Evolutionary conservation across 148 eudicot genomes (phyloP), one percentile per base, ranked within the genome.

Genomic region (Gaultheria prostrata): DNA sequence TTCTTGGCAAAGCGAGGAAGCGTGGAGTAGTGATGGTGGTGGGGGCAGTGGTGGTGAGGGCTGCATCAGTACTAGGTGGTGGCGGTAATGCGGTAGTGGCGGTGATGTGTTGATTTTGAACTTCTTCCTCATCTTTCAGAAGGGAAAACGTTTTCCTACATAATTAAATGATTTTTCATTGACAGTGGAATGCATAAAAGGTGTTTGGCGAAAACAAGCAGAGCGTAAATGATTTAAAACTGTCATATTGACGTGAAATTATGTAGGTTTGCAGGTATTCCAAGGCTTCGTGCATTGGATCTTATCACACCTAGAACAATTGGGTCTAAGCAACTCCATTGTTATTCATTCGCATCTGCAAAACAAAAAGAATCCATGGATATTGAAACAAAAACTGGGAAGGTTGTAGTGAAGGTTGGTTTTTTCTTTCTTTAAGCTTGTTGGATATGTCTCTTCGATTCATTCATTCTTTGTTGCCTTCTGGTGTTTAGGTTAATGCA

Each of bases 241-340:
- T 30, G 49, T 7, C 24, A 43, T 10, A 20, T 32, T 71, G 78
- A 67, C 20, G 18, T 80, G 46, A 63, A 24, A 30, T 65, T 81
- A 83, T 80, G 80, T 91, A 95, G 97, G 77, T 86, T 83, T 85
- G 86, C 87, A 85, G 90, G 82, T 39, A 76, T 82, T 77, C 91
- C 59, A 2, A 87, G 86, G 61, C 61, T 80, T 32, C 76, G 83
- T 28, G 74, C 45, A 30, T 54, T 84, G 15, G 84, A 86, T 82
- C 39, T 67, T 43, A 50, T 85, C 48, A 88, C 76, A 83, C 54
- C 71, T 1, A 83, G 86, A 84, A 30, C 79, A 54, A 85, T 92
- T 89, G 85, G 87, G 84, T 84, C 89, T 67, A 80, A 85, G 67
- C 69, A 79, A 54, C 77, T 53, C 21, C 84, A 72, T 81, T 80